These are phyloP conservation scores for Sordariomycetes sp. DNA, from an alignment of 2,329 filamentous ascomycete species.

Conservation along the genomic window DNA sequence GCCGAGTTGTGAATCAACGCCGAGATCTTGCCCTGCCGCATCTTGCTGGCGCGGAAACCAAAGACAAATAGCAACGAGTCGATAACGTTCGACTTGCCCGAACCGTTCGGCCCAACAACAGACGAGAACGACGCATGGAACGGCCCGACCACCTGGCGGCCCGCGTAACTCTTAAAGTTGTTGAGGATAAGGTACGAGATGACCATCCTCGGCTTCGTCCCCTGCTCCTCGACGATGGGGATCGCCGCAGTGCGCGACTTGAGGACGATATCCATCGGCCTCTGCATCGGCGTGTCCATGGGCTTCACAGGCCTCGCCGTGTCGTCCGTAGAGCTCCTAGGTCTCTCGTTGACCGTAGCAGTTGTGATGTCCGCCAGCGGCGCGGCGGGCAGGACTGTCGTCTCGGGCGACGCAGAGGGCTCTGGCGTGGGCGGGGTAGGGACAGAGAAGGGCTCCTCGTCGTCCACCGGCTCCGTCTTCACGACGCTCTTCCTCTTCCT, in stretches of 20 bases:
- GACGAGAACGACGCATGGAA: constrained; percentile 97
- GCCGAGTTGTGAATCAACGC: constrained; percentile 96
- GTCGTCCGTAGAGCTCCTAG: constrained; percentile 25
- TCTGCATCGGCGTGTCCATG: constrained; percentile 67
- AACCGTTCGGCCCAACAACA: constrained; percentile 94
- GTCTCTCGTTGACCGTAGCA: constrained; percentile 42
- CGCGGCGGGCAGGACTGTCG: constrained; percentile 32
- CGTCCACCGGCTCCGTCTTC: constrained; percentile 24
- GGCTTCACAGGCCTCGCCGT: constrained; percentile 60
- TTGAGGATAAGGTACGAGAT: constrained; percentile 84
- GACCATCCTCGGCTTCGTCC: constrained; percentile 75
- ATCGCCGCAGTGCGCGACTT: constrained; percentile 65
- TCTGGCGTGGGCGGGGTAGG: constrained; percentile 42
- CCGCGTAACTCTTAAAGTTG: constrained; percentile 99
- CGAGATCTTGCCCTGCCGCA: constrained; percentile 97
- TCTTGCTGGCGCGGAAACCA: constrained; percentile 96
- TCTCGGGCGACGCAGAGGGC: constrained; percentile 22
- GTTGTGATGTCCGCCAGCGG: constrained; percentile 65
- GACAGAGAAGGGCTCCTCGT: constrained; percentile 22
- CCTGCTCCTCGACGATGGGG: constrained; percentile 57
- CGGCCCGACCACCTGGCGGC: constrained; percentile 85
- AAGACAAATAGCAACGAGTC: constrained; percentile 98
- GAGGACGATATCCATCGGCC: constrained; percentile 85
- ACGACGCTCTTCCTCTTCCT: constrained; percentile 53
- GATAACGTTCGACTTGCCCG: constrained; percentile 97